Evolutionary conservation across 208 protist species (phyloP), one percentile per base, ranked within the genome.

Genomic region (Trypanosoma cruzi): DNA sequence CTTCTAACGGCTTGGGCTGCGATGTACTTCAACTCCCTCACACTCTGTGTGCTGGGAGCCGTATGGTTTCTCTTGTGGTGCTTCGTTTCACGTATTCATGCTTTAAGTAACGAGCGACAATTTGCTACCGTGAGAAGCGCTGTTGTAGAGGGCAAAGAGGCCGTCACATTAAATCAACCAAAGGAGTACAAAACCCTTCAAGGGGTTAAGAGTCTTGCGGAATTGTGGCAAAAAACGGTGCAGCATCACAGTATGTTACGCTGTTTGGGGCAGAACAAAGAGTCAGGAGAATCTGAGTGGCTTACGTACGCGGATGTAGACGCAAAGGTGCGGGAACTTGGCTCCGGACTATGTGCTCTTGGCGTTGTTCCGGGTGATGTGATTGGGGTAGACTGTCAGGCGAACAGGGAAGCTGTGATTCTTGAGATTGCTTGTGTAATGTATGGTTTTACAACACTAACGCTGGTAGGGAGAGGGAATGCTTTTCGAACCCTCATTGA

Each of bases 341-440:
- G 80, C n/a, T 75, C 80, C 24, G 92, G 87, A 1, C 77, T 96
- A 40, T 48, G 79, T 16, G 61, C 80, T 31, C 67, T 91, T 22
- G 88, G 88, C 28, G 68, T 92, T 42, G 55, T 49, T 18, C 74
- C 73, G 1, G 92, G 92, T n/a, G 88, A 94, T 58, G 66, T 87
- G 22, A 83, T 97, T 42, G 92, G 89, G 4, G 86, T 97, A 13
- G 79, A 86, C 54, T 89, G 82, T 68, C 85, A 90, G 60, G 82
- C 89, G 16, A 84, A 78, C 57, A 63, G 66, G 26, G 81, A 79
- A 56, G 74, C 82, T 0, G 61, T 85, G 5, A 63, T 94, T 44
- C 70, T 94, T 8, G 89, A 97, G 13, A 44, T 97, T 34, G 86
- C 86, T 5, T 95, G 89, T 53, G 71, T 79, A 3, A 55, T 81